Evolutionary conservation across 768 basidiomycete species (phyloP).

Genomic region (Candolleomyces eurysporus): DNA sequence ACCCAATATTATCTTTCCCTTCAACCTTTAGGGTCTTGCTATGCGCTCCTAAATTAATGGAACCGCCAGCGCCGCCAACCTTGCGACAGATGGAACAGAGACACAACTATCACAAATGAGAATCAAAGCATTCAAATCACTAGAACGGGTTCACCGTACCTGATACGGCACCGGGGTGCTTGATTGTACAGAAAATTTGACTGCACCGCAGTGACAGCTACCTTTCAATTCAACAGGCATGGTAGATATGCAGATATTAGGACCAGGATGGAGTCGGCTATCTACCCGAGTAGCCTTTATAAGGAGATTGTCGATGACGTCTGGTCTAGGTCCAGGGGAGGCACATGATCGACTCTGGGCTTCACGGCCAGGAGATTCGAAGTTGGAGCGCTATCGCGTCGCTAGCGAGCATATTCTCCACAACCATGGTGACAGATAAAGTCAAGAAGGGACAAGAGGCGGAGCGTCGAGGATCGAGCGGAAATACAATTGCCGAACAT

Average conservation of each 20-base stretch:
- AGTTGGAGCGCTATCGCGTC: too few species aligned
- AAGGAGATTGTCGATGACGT: not conserved
- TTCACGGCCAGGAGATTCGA: too few species aligned
- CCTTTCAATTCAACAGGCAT: conserved; percentile 62
- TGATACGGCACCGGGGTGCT: conserved; percentile 67
- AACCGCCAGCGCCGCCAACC: conserved; percentile 62
- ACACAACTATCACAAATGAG: conserved; percentile 43
- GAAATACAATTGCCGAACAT: too few species aligned
- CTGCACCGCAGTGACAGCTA: conserved; percentile 54
- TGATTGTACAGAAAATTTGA: conserved; percentile 44
- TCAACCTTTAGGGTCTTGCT: conserved; percentile 49
- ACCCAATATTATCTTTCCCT: conserved; percentile 58
- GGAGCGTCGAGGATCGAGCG: not conserved
- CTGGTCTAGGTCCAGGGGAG: not conserved
- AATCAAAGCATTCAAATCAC: not conserved
- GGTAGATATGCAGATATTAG: not conserved
- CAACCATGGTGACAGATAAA: too few species aligned
- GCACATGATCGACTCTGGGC: too few species aligned
- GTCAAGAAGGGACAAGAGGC: too few species aligned
- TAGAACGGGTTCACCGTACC: conserved; percentile 24
- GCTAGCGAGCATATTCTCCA: too few species aligned
- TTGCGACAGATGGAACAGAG: conserved; percentile 71
- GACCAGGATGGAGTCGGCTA: not conserved
- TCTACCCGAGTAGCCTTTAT: not conserved
- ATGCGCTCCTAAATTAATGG: conserved; percentile 63